phyloP scores from a whole-genome alignment of 192 early-diverging fungal genomes.

The Kickxella alabastrina region DNA sequence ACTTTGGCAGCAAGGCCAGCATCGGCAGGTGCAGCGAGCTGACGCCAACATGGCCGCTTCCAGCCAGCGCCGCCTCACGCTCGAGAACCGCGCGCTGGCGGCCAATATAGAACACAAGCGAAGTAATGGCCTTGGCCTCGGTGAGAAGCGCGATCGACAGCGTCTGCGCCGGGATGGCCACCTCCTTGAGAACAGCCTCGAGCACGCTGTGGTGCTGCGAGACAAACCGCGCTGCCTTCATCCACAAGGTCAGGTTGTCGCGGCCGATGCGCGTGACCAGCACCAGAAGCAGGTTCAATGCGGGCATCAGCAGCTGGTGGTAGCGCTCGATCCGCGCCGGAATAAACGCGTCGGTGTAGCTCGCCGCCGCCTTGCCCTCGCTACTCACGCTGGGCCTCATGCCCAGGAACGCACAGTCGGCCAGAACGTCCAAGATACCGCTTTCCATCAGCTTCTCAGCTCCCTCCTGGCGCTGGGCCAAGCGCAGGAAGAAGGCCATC shows the following conservation, averaged over 20 bases:
- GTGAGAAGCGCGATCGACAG: constrained; percentile 37
- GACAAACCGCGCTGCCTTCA: constrained; percentile 44
- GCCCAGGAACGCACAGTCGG: constrained; percentile 69
- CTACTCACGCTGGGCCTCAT: constrained; percentile 50
- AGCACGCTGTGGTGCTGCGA: constrained; percentile 43
- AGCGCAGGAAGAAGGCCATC: constrained; percentile 75
- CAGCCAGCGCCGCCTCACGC: constrained; percentile 39
- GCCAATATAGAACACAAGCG: constrained; percentile 32
- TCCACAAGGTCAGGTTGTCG: constrained; percentile 47
- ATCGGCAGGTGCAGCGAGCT: constrained; percentile 38
- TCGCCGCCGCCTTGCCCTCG: neutral
- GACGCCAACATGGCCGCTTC: constrained; percentile 41
- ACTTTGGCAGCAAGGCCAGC: constrained; percentile 46
- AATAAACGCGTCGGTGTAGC: constrained; percentile 44
- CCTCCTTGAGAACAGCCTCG: constrained; percentile 41
- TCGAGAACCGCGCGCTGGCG: constrained; percentile 51
- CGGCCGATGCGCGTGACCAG: constrained; percentile 48
- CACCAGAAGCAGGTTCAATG: constrained; percentile 57
- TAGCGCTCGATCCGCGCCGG: constrained; percentile 54
- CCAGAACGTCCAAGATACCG: constrained; percentile 73
- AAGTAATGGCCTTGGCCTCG: constrained; percentile 35
- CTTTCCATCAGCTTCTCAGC: constrained; percentile 73
- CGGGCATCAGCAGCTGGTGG: constrained; percentile 60
- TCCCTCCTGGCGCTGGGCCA: constrained; percentile 69
- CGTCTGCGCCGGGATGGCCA: constrained; percentile 16